Evolutionary conservation across 2,329 filamentous ascomycete genomes (phyloP).

Genomic region (Ascochyta koolunga): DNA sequence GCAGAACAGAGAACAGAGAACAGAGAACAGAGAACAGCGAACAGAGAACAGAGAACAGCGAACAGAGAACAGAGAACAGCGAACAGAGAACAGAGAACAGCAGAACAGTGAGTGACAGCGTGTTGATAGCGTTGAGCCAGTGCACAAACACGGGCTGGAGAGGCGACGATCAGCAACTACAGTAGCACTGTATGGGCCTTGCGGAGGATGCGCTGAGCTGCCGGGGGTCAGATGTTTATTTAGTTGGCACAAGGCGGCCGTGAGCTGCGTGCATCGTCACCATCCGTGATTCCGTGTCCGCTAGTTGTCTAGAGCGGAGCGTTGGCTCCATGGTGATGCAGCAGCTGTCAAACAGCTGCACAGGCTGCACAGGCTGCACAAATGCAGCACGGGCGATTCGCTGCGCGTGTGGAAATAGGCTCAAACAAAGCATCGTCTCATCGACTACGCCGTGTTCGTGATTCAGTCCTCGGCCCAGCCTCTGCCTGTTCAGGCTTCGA

Average conservation of each 20-base stretch:
- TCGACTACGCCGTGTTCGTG: conserved; percentile 2
- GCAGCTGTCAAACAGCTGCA: not conserved
- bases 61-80: too few relatives aligned
- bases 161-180: conserved; percentile 9
- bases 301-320: conserved; percentile 4
- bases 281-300: not conserved
- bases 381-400: not conserved
- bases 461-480: conserved; percentile 5
- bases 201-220: conserved; percentile 5
- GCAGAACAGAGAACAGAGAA: not conserved
- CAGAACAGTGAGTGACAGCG: too few relatives aligned
- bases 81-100: too few relatives aligned
- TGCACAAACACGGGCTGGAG: conserved; percentile 2
- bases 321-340: conserved; percentile 1
- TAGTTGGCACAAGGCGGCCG: conserved; percentile 12
- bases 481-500: not conserved
- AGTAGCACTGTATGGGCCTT: conserved; percentile 4
- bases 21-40: too few relatives aligned
- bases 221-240: conserved; percentile 7
- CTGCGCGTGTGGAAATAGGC: conserved; percentile 12
- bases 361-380: too few relatives aligned
- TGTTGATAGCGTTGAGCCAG: conserved; percentile 7
- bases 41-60: too few relatives aligned
- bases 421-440: conserved; percentile 20
- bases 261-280: conserved; percentile 13